A percentile compares a stretch with the other conserved stretches of the same genome.
Evolutionary conservation across 179 eudicot species (phyloP).

Genomic region (Beta macrorhiza): DNA sequence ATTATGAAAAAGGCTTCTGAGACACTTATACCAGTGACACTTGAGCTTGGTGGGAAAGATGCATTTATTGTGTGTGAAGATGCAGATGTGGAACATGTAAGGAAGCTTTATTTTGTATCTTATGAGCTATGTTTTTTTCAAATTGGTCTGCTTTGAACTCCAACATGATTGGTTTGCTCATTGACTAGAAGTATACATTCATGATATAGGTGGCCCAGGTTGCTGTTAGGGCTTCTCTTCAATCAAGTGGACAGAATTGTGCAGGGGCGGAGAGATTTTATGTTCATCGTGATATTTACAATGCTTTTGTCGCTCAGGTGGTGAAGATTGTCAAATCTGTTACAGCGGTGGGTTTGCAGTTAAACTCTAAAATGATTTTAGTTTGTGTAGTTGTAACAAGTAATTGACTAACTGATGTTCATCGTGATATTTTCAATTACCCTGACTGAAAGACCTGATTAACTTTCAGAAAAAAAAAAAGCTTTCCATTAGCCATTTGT

Average conservation of each 20-base stretch:
- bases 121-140: slow-evolving; percentile 16
- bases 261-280: slow-evolving; percentile 99
- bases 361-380: neutral
- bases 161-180: slow-evolving; percentile 7
- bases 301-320: slow-evolving; percentile 76
- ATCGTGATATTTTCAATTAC: neutral
- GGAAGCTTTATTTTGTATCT: slow-evolving; percentile 19
- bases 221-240: slow-evolving; percentile 93
- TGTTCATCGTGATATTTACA: slow-evolving; percentile 78
- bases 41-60: slow-evolving; percentile 99
- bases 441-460: neutral
- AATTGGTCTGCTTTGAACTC: slow-evolving; percentile 1
- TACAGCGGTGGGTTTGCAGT: slow-evolving; percentile 65
- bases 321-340: slow-evolving; percentile 95
- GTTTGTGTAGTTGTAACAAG: slow-evolving; percentile 6
- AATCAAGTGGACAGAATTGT: slow-evolving; percentile 98
- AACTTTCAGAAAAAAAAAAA: no score
- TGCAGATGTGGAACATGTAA: slow-evolving; percentile 84
- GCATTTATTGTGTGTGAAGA: slow-evolving; percentile 98
- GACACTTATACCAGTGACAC: slow-evolving; percentile 94
- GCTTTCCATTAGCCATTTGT: neutral
- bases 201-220: slow-evolving; percentile 82
- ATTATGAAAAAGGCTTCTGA: slow-evolving; percentile 93
- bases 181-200: slow-evolving; percentile 5
- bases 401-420: neutral